A percentile compares a stretch with the other conserved stretches of the same genome.
Evolutionary conservation across 2,329 filamentous ascomycete genomes (phyloP).

Genomic region (Scleromitrula shiraiana): DNA sequence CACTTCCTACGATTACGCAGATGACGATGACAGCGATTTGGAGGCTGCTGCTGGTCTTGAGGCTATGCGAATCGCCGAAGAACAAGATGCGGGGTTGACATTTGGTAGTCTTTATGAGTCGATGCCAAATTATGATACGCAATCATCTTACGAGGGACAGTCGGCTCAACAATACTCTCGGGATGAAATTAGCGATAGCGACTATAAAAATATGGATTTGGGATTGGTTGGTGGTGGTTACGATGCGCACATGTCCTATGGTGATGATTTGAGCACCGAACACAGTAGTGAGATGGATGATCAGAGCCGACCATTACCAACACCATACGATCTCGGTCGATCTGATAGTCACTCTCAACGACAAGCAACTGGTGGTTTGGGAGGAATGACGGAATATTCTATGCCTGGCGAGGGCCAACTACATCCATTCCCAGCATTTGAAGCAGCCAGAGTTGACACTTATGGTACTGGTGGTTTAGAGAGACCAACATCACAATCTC

Average conservation of each 20-base stretch:
- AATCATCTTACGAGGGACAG: slow-evolving; percentile 38
- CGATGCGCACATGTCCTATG: slow-evolving; percentile 52
- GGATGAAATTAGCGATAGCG: slow-evolving; percentile 56
- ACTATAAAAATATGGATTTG: slow-evolving; percentile 65
- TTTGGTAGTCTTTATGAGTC: slow-evolving; percentile 34
- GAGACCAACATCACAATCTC: slow-evolving; percentile 60
- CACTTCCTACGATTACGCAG: slow-evolving; percentile 38
- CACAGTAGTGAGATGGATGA: slow-evolving; percentile 35
- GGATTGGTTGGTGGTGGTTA: slow-evolving; percentile 68
- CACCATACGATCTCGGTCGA: slow-evolving; percentile 32
- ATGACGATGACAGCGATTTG: slow-evolving; percentile 72
- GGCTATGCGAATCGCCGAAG: slow-evolving; percentile 77
- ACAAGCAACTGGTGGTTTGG: slow-evolving; percentile 21
- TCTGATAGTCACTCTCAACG: slow-evolving; percentile 25
- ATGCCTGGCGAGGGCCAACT: slow-evolving; percentile 43
- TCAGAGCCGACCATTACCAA: slow-evolving; percentile 42
- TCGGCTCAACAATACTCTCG: slow-evolving; percentile 32
- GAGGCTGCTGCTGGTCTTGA: slow-evolving; percentile 79
- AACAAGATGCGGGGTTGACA: slow-evolving; percentile 58
- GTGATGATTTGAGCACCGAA: slow-evolving; percentile 34
- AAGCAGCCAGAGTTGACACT: slow-evolving; percentile 58
- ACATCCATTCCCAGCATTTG: slow-evolving; percentile 48
- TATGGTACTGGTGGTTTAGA: slow-evolving; percentile 84
- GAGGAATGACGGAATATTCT: slow-evolving; percentile 31
- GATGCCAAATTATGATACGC: no score